Base-by-base conservation (phyloP, 2,329 filamentous ascomycete species). In the Setomelanomma holmii region DNA sequence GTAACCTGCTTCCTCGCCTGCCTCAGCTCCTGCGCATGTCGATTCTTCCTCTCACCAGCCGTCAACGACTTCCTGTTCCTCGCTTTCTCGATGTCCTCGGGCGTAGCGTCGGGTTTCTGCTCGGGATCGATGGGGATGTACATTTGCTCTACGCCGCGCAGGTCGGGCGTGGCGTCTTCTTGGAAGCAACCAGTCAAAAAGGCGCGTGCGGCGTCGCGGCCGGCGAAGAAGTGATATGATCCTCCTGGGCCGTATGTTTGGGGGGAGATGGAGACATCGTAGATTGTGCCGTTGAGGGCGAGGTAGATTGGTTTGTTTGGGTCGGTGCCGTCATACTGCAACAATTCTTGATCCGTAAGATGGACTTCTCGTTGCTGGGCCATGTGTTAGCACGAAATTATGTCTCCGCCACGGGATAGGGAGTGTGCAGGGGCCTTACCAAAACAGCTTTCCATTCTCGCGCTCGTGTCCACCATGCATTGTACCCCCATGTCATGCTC, bases 121-220 rank as follows among this genome's bases (percentile, higher is more conserved):
- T 83, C 78, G 30, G 93, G 89, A 38, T 75, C 71, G 7, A 93
- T 72, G 0, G 86, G 84, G 1, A 88, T 74, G 76, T 86, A 98
- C 84, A 96, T 95, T 58, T 87, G 84, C 78, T 98, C 95, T 4
- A 91, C 88, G 40, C 95, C 95, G 55, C 90, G 85, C 73, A 97
- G 78, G 77, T 99, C 95, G 3, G 89, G 83, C 1, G 88, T 95
- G 24, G 87, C 80, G 79, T 99, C 95, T 58, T 91, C 88, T 34
- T 85, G 79, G 78, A 99, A 99, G 75, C 95, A 99, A 16, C 91
- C 91, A 2, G 95, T 98, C 17, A 99, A 87, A 75, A 92, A 99
- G 17, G 88, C 91, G 42, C 95, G 88, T 12, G 89, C 86, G 27
- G 93, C 93, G 76, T 99, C 95, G 56, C 83, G 83, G 55, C 93